Percentiles rank a stretch among this genome's conserved stretches.
Evolutionary conservation across 352 stramenopile species (phyloP).

Genomic region (Pythium myriotylum): DNA sequence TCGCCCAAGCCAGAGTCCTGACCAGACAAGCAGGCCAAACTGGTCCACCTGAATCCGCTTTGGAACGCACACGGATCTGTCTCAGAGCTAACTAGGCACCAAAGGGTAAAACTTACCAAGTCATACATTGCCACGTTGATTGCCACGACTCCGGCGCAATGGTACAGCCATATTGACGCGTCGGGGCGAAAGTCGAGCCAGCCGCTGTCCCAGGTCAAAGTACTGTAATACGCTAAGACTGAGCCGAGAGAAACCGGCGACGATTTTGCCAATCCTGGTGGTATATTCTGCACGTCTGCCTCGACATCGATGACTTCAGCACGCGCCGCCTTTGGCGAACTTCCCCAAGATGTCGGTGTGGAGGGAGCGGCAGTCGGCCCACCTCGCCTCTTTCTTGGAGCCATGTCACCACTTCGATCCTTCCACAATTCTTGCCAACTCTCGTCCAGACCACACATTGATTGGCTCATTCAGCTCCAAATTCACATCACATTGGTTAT

Average conservation of each 20-base stretch:
- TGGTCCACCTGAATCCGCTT: conserved; percentile 39
- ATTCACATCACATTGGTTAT: too few relatives aligned
- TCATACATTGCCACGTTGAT: conserved; percentile 50
- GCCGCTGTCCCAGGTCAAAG: conserved; percentile 24
- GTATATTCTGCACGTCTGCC: neutral
- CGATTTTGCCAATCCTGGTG: neutral
- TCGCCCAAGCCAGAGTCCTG: conserved; percentile 49
- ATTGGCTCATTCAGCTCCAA: too few relatives aligned
- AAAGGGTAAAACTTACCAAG: conserved; percentile 28
- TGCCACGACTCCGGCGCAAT: conserved; percentile 33
- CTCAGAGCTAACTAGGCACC: neutral
- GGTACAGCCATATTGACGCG: conserved; percentile 39
- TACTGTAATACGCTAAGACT: conserved; percentile 11
- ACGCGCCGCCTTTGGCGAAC: too few relatives aligned
- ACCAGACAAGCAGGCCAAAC: conserved; percentile 28
- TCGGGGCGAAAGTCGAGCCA: conserved; percentile 31
- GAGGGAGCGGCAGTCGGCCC: too few relatives aligned
- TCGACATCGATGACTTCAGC: too few relatives aligned
- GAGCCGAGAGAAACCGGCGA: conserved; percentile 4
- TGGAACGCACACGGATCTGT: neutral
- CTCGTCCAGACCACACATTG: neutral
- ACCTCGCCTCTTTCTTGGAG: too few relatives aligned
- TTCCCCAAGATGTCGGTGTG: too few relatives aligned
- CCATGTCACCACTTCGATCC: too few relatives aligned
- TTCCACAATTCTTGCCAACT: neutral